Base-by-base conservation (phyloP, 768 basidiomycete species). In the Tulasnella sp. region DNA sequence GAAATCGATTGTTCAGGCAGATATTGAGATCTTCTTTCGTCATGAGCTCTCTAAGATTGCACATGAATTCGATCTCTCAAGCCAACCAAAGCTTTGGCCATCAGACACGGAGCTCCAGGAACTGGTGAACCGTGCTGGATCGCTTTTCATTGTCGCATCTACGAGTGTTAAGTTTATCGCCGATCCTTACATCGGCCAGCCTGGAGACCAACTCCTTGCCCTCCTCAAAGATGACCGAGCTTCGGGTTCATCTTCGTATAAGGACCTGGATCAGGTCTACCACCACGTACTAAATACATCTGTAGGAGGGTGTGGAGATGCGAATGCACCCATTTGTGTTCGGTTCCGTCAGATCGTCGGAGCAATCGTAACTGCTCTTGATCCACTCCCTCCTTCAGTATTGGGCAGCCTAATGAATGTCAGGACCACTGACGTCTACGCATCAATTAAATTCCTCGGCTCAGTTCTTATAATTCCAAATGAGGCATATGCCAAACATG, bases 1-100 rank as follows among this genome's bases (percentile, higher is more conserved):
- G 29, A 16, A 52, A 10, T 29, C 24, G 13, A 45, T 52, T 20
- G 48, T 41, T 15, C 34, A 48, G 27, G 40, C 35, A 10, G 53
- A 54, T 24, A 54, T 54, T 13, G 24, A 29, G 24, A 33, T 54
- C 20, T 54, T 37, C 32, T 37, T 54, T 4, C 53, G 48, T 15
- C 24, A 22, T n/a, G 7, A 27, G 13, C 37, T 54, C 7, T 20
- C 29, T 22, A 25, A 40, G 12, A 25, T 54, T 25, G 33, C 53
- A 6, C 15, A 40, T 24, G 25, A 40, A 12, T 24, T 20, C n/a
- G 45, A 34, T 15, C n/a, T 34, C 13, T 22, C 27, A 3, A 47
- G 25, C 24, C n/a, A n/a, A n/a, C n/a, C n/a, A n/a, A n/a, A n/a
- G n/a, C 45, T 34, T 8, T 47, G 45, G 45, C 45, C 45, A 10